Evolutionary conservation across 225 moss, liverwort and hornwort species (phyloP).

Genomic region (Thuidium tamariscinum): DNA sequence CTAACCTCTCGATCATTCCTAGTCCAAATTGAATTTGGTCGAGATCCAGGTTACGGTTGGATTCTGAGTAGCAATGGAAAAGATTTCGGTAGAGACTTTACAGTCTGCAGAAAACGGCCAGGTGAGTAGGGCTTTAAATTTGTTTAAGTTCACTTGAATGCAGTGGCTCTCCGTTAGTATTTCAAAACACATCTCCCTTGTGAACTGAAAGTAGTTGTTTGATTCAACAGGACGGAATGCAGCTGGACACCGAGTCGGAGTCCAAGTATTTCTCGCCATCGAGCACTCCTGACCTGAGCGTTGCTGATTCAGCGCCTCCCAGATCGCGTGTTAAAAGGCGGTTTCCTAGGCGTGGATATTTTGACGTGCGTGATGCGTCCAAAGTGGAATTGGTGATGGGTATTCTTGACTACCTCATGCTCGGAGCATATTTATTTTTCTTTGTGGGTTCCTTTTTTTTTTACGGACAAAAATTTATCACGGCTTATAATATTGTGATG

Average conservation of each 20-base stretch:
- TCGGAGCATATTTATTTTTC: rapidly evolving
- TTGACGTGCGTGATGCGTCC: background rate
- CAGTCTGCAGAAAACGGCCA: too few species aligned
- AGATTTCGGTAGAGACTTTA: too few species aligned
- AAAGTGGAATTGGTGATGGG: rapidly evolving
- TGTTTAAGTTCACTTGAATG: too few species aligned
- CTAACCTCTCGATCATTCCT: too few species aligned
- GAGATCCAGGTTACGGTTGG: too few species aligned
- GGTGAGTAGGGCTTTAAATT: too few species aligned
- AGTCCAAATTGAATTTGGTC: too few species aligned
- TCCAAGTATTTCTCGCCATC: background rate
- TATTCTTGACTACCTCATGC: rapidly evolving
- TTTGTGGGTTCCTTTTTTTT: background rate
- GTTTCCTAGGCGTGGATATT: background rate
- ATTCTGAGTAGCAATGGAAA: too few species aligned
- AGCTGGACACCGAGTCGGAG: too few species aligned
- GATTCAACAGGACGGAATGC: background rate
- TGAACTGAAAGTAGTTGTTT: background rate
- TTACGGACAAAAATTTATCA: too few species aligned
- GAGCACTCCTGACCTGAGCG: too few species aligned
- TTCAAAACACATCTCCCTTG: background rate
- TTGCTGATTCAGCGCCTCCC: background rate
- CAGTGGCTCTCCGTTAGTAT: background rate
- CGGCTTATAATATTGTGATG: background rate
- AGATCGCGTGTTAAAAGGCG: too few species aligned